These are phyloP conservation scores for Crassisporium funariophilum DNA, from an alignment of 768 basidiomycete species.

Conservation along the genomic window DNA sequence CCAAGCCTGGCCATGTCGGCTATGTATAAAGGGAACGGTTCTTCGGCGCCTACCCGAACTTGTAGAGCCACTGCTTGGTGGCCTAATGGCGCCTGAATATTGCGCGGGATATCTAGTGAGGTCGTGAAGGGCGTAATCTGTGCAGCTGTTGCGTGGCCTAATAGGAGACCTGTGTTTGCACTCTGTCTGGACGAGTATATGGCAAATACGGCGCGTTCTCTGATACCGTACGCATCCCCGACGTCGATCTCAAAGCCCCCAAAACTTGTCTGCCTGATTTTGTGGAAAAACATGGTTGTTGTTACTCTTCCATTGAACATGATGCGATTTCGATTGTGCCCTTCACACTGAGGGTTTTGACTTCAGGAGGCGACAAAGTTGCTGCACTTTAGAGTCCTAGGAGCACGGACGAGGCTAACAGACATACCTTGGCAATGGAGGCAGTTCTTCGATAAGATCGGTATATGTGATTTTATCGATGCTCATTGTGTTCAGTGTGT, in stretches of 20 bases:
- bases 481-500: conserved; percentile 1
- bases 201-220: neutral
- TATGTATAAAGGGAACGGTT: neutral
- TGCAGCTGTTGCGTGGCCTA: neutral
- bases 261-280: neutral
- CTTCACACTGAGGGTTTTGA: conserved; percentile 20
- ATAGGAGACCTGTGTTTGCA: neutral
- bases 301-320: conserved; percentile 6
- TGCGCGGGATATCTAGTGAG: neutral
- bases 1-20: neutral
- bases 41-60: conserved; percentile 2
- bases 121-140: neutral
- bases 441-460: conserved; percentile 5
- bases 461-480: conserved; percentile 7
- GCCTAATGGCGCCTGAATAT: neutral
- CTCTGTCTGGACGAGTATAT: neutral
- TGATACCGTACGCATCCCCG: neutral
- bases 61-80: neutral
- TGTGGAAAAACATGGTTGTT: neutral
- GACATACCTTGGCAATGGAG: neutral
- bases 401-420: neutral
- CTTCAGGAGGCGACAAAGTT: no score
- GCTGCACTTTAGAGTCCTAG: neutral
- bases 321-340: conserved; percentile 1
- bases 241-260: neutral